Evolutionary conservation across 352 stramenopile species (phyloP), one percentile per base, ranked within the genome.

Genomic region (Phytophthora sojae): DNA sequence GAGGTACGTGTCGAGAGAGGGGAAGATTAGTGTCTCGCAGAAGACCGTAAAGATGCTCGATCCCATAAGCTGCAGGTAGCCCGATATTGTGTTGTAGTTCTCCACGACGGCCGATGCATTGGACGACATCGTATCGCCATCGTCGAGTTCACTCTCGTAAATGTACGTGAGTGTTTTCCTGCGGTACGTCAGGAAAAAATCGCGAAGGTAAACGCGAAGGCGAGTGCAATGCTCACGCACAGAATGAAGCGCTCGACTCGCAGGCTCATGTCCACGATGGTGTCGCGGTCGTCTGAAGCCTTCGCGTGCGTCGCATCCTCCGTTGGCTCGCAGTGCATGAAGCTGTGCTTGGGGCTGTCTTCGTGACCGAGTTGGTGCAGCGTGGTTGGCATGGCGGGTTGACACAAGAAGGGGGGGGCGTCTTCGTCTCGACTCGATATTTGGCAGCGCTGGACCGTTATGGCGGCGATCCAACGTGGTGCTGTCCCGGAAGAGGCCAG

Each of bases 221-320:
- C 37, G 9, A 88, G 64, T 21, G 81, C 81, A 1, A 71, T 29
- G 1, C 64, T 55, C 23, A 83, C 75, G 57, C 82, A 76, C 25
- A 81, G 25, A 6, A 80, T 23, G 64, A 88, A 90, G 59, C 82
- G 82, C 45, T 59, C 47, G 3, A 77, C 69, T 26, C 81, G 78
- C 50, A 89, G 72, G 59, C 75, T 79, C 76, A 86, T 86, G 69
- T 85, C 73, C 54, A 89, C 80, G 66, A 88, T 90, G 23, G 82
- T 88, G 67, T 86, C 80, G 66, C 77, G 75, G 55, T 89, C 79
- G 17, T 74, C 69, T 56, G 85, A 61, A 64, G 71, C 66, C 54
- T 85, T 86, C 21, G 79, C 79, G 23, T 64, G 74, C 7, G 59
- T n/a, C 63, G 77, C 67, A 44, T 81, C 73, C 42, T 55, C 54